phyloP scores from a whole-genome alignment of 73 alveolate genomes.

The Symbiodinium natans region DNA sequence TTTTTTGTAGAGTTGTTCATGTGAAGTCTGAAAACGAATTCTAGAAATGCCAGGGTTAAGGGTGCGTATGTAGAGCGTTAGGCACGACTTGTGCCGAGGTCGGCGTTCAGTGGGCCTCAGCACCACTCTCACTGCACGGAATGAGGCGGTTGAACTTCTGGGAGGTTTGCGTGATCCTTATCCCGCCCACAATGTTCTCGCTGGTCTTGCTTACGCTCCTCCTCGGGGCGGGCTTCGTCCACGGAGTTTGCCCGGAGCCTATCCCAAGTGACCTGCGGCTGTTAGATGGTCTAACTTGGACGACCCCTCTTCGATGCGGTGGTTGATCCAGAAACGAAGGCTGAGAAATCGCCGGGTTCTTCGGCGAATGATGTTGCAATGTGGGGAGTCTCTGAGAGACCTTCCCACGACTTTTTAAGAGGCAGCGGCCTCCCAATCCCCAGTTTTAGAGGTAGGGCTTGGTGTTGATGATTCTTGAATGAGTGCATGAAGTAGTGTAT shows the following conservation, averaged over 20 bases:
- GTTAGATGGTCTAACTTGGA: neutral
- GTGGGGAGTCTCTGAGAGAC: too few species aligned
- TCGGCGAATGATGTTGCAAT: too few species aligned
- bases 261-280: neutral
- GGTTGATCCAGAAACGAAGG: neutral
- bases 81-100: neutral
- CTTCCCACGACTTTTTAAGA: too few species aligned
- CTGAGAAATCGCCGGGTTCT: too few species aligned
- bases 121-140: neutral
- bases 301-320: neutral
- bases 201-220: neutral
- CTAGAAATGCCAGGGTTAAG: too few species aligned
- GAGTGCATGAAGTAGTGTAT: too few species aligned
- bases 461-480: too few species aligned
- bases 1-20: too few species aligned
- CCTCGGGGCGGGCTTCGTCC: constrained; percentile 9
- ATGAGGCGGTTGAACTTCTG: neutral
- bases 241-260: neutral
- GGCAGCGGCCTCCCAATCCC: too few species aligned
- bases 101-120: neutral
- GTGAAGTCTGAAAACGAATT: too few species aligned
- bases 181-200: neutral
- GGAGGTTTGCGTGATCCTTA: neutral
- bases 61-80: too few species aligned
- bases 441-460: too few species aligned